Evolutionary conservation across 2,329 filamentous ascomycete species (phyloP), one percentile per base, ranked within the genome.

Genomic region (Fusarium anthophilum): DNA sequence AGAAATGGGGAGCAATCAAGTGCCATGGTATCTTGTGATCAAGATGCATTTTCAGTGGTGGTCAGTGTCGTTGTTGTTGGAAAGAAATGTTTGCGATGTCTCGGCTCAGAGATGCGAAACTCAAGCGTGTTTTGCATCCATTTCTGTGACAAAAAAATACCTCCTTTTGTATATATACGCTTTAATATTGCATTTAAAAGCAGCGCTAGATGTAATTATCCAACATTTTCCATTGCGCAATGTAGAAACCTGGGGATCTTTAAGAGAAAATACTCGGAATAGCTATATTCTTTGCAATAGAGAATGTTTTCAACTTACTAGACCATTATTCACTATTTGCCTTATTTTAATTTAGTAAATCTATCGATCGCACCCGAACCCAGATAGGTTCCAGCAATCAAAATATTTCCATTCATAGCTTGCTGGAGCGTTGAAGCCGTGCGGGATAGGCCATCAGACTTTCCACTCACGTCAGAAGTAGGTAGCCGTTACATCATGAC

Each of bases 401-500:
- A 30, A 0, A 8, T 12, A 51, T 8, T 6, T 6, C 8, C 2
- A 20, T 26, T 3, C 0, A 24, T 24, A 4, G 9, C 12, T 26
- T 24, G 8, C 6, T 12, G 9, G 5, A 20, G 0, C 9, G 13
- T 37, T 26, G 30, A 24, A 8, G 30, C 13, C 8, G 17, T 15
- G 1, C 0, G 0, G 2, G 11, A 6, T 4, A 8, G 17, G 2
- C 18, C 30, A 26, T 53, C 9, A 22, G 18, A 26, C 50, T 22
- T 53, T 37, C 50, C 50, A 47, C 45, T 38, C 39, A 63, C 70
- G 71, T 73, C 71, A 73, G 62, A 60, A 5, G 14, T 13, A 47
- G 12, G 32, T 5, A 39, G 54, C 13, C 14, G 60, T 73, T 71
- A 71, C 70, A 74, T 73, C 70, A 73, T 74, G 59, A 65, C 28